Conservation (phyloP, 1,139 yeast genomes). For the Geotrichum citri-aurantii region DNA sequence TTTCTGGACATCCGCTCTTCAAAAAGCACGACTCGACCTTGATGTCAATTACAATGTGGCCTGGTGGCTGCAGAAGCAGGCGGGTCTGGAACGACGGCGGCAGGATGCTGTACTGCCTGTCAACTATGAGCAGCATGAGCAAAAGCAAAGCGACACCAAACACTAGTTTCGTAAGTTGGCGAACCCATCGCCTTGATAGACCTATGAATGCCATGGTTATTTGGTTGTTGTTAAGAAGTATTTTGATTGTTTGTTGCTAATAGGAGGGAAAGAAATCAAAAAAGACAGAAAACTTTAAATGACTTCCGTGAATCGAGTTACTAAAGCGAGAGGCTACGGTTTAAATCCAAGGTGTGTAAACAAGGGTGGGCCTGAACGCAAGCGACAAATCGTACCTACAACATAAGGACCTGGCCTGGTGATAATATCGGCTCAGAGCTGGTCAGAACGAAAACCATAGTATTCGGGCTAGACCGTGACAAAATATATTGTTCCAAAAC, state of each 20-base stretch:
- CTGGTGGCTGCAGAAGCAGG: conserved; percentile 26
- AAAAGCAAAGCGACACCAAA: conserved; percentile 22
- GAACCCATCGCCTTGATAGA: conserved; percentile 30
- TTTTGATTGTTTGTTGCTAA: neutral
- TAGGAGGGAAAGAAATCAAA: neutral
- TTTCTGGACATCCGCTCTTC: conserved; percentile 26
- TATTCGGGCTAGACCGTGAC: too few relatives aligned
- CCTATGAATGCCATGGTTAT: conserved; percentile 1
- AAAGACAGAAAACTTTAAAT: neutral
- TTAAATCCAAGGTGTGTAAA: too few relatives aligned
- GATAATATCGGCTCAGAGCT: too few relatives aligned
- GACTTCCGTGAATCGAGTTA: neutral
- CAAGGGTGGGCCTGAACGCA: too few relatives aligned
- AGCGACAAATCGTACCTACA: too few relatives aligned
- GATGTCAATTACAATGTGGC: conserved; percentile 33
- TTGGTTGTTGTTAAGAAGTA: neutral
- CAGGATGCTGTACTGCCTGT: conserved; percentile 31
- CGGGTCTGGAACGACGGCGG: conserved; percentile 32
- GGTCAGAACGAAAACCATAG: too few relatives aligned
- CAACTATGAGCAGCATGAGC: conserved; percentile 25
- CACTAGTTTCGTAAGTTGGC: conserved; percentile 28
- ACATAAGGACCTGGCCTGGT: too few relatives aligned
- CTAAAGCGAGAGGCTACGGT: too few relatives aligned
- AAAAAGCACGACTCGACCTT: conserved; percentile 29
- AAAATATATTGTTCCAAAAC: too few relatives aligned